phyloP scores from a whole-genome alignment of 352 stramenopile species.

The Phytophthora crassamura region DNA sequence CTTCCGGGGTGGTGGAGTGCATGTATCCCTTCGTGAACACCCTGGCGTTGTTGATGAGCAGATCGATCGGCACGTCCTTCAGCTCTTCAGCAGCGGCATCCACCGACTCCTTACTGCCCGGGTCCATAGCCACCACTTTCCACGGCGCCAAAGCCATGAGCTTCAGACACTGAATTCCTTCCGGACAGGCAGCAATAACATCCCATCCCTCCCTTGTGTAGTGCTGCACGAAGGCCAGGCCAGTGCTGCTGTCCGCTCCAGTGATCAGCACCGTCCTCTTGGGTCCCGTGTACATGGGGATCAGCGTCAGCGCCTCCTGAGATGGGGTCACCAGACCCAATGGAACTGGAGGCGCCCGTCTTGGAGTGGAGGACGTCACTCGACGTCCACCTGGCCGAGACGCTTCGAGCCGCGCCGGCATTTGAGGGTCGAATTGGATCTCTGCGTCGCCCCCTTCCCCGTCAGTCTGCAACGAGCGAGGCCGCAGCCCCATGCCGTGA shows the following conservation, averaged over 20 bases:
- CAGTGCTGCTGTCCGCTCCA: conserved; percentile 44
- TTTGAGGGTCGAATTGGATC: conserved; percentile 14
- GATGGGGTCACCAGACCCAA: conserved; percentile 22
- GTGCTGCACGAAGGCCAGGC: conserved; percentile 44
- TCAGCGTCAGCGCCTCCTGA: background rate
- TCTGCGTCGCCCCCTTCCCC: conserved; percentile 25
- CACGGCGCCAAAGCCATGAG: conserved; percentile 38
- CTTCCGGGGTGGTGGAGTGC: conserved; percentile 48
- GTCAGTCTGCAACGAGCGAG: conserved; percentile 33
- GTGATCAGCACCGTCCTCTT: conserved; percentile 60
- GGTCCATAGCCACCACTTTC: conserved; percentile 62
- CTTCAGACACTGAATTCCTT: conserved; percentile 24
- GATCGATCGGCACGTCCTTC: conserved; percentile 54
- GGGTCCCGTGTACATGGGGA: conserved; percentile 28
- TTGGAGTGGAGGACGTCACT: background rate
- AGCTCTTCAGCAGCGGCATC: conserved; percentile 40
- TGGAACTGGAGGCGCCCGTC: conserved; percentile 16
- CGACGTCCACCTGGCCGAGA: conserved; percentile 8
- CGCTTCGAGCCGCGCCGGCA: conserved; percentile 3
- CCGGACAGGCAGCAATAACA: conserved; percentile 41
- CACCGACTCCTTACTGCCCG: conserved; percentile 56
- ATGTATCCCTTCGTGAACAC: conserved; percentile 44
- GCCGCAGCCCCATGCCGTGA: conserved; percentile 32
- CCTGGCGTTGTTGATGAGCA: conserved; percentile 83
- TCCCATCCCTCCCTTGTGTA: conserved; percentile 50